These are phyloP conservation scores for Solanum piurae DNA, from an alignment of 257 asterid species.

Conservation along the genomic window DNA sequence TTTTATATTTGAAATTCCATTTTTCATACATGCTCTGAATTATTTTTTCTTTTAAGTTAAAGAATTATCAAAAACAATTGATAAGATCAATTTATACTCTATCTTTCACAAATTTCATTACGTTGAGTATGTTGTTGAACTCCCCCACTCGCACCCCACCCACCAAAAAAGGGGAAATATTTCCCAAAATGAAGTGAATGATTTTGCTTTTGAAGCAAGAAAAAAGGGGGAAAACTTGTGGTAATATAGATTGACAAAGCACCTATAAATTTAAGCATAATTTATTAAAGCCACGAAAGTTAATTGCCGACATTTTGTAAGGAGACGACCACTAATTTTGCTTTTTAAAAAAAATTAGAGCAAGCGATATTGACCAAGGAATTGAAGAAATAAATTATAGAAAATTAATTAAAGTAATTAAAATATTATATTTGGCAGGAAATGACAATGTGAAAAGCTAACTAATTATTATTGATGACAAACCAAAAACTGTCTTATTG, in stretches of 20 bases:
- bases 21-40: neutral
- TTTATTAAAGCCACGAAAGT: neutral
- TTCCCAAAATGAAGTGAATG: neutral
- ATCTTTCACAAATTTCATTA: too few relatives aligned
- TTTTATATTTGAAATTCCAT: too few relatives aligned
- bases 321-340: neutral
- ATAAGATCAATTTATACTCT: too few relatives aligned
- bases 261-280: neutral
- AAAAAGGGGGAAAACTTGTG: neutral
- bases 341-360: neutral
- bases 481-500: neutral
- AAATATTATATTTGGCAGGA: neutral
- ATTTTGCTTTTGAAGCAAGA: neutral
- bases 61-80: too few relatives aligned
- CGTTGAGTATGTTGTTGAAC: neutral
- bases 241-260: neutral
- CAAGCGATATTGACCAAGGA: neutral
- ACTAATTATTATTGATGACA: neutral
- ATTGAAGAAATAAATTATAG: neutral
- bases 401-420: neutral
- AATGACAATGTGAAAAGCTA: neutral
- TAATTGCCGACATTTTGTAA: neutral
- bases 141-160: neutral
- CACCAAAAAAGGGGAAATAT: neutral
- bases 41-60: too few relatives aligned